Evolutionary conservation across 2,329 filamentous ascomycete genomes (phyloP).

Genomic region (Basipetospora chlamydospora): DNA sequence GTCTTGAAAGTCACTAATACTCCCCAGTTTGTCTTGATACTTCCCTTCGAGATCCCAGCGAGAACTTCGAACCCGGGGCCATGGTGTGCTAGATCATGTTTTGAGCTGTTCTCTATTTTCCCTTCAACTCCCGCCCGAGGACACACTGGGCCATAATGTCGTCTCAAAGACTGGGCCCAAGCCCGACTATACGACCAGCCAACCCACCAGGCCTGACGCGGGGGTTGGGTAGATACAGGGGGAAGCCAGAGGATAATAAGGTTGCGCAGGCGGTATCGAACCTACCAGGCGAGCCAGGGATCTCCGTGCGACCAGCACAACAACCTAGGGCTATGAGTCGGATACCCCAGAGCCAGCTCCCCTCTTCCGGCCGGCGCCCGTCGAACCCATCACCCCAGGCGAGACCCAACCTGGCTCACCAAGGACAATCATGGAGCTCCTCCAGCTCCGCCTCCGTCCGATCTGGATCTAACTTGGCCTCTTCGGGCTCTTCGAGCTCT

Average conservation of each 20-base stretch:
- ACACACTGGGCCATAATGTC: constrained; percentile 2
- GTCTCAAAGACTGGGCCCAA: background rate
- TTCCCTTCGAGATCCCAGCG: background rate
- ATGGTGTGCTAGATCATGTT: background rate
- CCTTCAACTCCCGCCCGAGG: background rate
- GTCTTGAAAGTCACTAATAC: background rate
- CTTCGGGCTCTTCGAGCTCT: constrained; percentile 16
- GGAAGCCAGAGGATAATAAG: background rate
- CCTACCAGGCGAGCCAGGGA: background rate
- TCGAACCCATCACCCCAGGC: constrained; percentile 15
- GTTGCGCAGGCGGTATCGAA: background rate
- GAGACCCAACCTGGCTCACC: constrained; percentile 18
- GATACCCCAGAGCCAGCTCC: constrained; percentile 20
- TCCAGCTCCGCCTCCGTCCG: constrained; percentile 18
- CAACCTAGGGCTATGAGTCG: constrained; percentile 17
- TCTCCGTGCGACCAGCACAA: constrained; percentile 5
- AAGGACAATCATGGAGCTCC: constrained; percentile 28
- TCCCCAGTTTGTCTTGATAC: background rate
- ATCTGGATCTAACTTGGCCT: constrained; percentile 15
- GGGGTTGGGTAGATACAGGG: constrained; percentile 2
- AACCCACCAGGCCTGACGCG: constrained; percentile 1
- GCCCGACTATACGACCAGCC: background rate
- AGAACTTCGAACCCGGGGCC: background rate
- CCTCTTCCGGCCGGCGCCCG: constrained; percentile 13
- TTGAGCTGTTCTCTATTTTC: background rate